Evolutionary conservation across 768 basidiomycete species (phyloP).

Genomic region (Rhizopogon vesiculosus): DNA sequence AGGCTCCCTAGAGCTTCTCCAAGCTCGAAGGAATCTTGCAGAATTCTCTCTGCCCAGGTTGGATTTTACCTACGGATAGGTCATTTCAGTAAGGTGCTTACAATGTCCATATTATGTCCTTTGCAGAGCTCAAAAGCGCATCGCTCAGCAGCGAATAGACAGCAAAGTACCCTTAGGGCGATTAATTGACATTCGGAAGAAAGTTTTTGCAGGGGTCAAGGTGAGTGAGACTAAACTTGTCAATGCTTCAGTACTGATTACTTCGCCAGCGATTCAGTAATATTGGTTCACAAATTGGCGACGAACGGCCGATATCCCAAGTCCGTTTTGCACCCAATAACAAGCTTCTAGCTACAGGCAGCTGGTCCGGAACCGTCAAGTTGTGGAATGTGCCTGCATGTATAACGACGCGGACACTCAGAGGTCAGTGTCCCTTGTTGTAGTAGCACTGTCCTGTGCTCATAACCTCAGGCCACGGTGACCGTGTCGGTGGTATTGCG

Average conservation of each 20-base stretch:
- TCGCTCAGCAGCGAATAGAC: conserved; percentile 90
- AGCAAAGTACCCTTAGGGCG: conserved; percentile 81
- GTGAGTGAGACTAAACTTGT: conserved; percentile 36
- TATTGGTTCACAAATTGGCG: conserved; percentile 96
- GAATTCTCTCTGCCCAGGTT: conserved; percentile 96
- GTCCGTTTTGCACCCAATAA: conserved; percentile 95
- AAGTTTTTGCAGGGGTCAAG: conserved; percentile 85
- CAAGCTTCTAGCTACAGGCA: conserved; percentile 83
- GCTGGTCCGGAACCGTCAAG: conserved; percentile 95
- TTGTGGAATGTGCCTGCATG: conserved; percentile 95
- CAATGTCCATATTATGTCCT: conserved; percentile 38
- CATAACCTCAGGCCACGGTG: conserved; percentile 63
- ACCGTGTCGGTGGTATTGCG: conserved; percentile 91
- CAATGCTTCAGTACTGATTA: neutral
- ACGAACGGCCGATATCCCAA: conserved; percentile 90
- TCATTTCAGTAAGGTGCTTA: conserved; percentile 73
- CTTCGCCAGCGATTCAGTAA: conserved; percentile 75
- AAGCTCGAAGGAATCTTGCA: conserved; percentile 81
- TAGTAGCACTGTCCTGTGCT: conserved; percentile 1
- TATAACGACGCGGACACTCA: conserved; percentile 67
- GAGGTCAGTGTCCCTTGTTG: conserved; percentile 46
- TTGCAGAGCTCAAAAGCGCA: conserved; percentile 90
- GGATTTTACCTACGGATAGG: conserved; percentile 58
- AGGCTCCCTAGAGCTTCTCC: conserved; percentile 82
- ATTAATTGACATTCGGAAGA: conserved; percentile 90